Percentiles rank a stretch among this genome's conserved stretches.
These are phyloP conservation scores for Metarhizium humberi DNA, from an alignment of 2,329 filamentous ascomycete genomes.

Conservation along the genomic window DNA sequence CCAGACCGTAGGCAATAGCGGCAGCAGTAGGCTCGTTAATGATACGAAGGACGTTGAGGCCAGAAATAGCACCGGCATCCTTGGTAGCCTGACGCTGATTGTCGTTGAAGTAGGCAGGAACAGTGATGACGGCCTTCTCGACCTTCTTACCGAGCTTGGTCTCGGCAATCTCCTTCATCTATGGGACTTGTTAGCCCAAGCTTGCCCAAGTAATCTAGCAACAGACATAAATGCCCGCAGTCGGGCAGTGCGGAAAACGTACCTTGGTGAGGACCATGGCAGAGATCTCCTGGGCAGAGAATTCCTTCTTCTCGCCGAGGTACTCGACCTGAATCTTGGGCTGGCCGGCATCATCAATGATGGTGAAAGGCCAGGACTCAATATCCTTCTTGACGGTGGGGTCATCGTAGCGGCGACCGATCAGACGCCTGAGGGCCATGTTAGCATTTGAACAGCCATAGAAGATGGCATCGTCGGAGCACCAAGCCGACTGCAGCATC, in stretches of 20 bases:
- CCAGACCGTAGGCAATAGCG: constrained; percentile 96
- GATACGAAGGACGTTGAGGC: constrained; percentile 97
- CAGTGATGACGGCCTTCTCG: constrained; percentile 97
- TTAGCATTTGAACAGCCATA: constrained; percentile 6
- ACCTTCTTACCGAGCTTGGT: constrained; percentile 98
- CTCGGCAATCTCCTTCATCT: constrained; percentile 99
- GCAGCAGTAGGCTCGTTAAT: constrained; percentile 99
- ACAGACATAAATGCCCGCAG: background rate
- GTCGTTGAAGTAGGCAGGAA: constrained; percentile 99
- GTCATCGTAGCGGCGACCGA: constrained; percentile 92
- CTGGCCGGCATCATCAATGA: constrained; percentile 79
- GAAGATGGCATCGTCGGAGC: background rate
- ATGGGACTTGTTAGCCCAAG: constrained; percentile 13
- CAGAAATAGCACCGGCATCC: constrained; percentile 95
- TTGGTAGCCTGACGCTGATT: constrained; percentile 99
- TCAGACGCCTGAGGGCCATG: constrained; percentile 65
- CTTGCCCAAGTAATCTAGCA: background rate
- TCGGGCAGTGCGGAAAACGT: constrained; percentile 13
- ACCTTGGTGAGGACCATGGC: constrained; percentile 99
- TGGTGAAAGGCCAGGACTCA: constrained; percentile 99
- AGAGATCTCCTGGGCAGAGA: constrained; percentile 97
- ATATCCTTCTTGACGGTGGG: constrained; percentile 97
- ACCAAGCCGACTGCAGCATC: background rate
- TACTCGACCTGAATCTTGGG: constrained; percentile 94
- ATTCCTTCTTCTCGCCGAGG: constrained; percentile 86